Conservation (phyloP, 2,329 filamentous ascomycete species). For the Apiospora saccharicola region DNA sequence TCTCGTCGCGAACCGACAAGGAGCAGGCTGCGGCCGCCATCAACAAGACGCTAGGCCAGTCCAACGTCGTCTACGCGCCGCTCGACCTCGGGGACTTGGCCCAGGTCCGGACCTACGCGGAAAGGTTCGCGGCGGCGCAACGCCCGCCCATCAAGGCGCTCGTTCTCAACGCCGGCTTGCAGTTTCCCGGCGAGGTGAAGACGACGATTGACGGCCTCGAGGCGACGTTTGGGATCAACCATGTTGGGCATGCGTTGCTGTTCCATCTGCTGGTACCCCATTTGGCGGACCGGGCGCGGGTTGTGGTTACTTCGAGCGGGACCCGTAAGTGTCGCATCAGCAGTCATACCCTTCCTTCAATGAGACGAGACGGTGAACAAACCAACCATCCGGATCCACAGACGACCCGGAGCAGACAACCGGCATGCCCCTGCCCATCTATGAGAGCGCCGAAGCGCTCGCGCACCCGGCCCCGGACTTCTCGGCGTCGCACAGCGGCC, state of each 20-base stretch:
- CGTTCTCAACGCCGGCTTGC: constrained; percentile 56
- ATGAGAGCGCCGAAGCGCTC: constrained; percentile 53
- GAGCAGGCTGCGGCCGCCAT: constrained; percentile 50
- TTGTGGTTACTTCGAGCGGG: constrained; percentile 49
- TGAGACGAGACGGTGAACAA: too few species aligned
- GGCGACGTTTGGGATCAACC: constrained; percentile 55
- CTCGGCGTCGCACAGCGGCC: constrained; percentile 38
- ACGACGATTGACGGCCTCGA: constrained; percentile 53
- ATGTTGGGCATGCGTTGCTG: constrained; percentile 59
- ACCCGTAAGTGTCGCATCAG: constrained; percentile 46
- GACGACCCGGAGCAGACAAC: not conserved
- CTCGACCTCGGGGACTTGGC: constrained; percentile 52
- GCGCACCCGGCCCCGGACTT: constrained; percentile 43
- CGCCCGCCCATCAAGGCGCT: constrained; percentile 53
- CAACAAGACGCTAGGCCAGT: constrained; percentile 49
- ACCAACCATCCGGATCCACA: constrained; percentile 39
- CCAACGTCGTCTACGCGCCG: constrained; percentile 49
- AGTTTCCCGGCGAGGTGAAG: constrained; percentile 47
- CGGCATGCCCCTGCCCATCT: constrained; percentile 42
- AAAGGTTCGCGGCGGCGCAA: constrained; percentile 41
- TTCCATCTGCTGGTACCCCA: constrained; percentile 54
- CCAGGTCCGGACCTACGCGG: constrained; percentile 51
- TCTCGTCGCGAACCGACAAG: constrained; percentile 52
- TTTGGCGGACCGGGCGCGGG: constrained; percentile 48
- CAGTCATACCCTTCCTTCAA: too few species aligned